A percentile compares a stretch with the other conserved stretches of the same genome.
Evolutionary conservation across 805 yeast genomes (phyloP).

Genomic region (Pichia thaimueangensis): DNA sequence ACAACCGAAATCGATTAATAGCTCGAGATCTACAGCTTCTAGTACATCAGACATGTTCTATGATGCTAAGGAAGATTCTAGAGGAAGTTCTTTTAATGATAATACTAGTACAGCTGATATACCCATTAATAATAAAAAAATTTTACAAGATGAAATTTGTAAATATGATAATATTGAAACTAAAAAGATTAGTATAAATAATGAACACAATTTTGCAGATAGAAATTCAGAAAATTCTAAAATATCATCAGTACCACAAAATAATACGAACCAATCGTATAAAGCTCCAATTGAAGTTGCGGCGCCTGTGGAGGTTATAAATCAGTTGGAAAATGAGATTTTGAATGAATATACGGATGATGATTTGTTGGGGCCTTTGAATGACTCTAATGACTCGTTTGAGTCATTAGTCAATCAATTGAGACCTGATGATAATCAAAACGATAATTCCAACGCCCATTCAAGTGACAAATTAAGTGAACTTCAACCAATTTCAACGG

Average conservation of each 20-base stretch:
- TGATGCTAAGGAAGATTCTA: constrained; percentile 5
- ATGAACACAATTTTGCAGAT: too few species aligned
- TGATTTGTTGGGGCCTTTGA: constrained; percentile 7
- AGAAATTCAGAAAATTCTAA: too few species aligned
- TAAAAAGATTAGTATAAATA: too few species aligned
- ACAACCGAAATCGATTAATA: neutral
- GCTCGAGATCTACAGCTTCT: constrained; percentile 4
- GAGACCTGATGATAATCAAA: neutral
- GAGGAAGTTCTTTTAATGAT: neutral
- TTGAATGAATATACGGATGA: neutral
- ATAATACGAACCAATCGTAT: too few species aligned
- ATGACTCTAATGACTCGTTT: constrained; percentile 3
- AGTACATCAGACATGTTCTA: constrained; percentile 9
- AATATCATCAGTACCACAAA: too few species aligned
- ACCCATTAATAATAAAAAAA: too few species aligned
- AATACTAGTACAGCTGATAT: too few species aligned
- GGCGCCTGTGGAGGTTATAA: too few species aligned
- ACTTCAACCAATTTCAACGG: neutral
- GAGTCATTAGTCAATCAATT: neutral
- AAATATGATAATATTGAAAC: too few species aligned
- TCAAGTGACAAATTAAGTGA: neutral
- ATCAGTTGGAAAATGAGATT: neutral
- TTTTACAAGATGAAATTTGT: too few species aligned
- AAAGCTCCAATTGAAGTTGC: too few species aligned
- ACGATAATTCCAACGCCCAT: neutral